Evolutionary conservation across 306 rosid genomes (phyloP), one percentile per base, ranked within the genome.

Genomic region (Dryas drummondii): DNA sequence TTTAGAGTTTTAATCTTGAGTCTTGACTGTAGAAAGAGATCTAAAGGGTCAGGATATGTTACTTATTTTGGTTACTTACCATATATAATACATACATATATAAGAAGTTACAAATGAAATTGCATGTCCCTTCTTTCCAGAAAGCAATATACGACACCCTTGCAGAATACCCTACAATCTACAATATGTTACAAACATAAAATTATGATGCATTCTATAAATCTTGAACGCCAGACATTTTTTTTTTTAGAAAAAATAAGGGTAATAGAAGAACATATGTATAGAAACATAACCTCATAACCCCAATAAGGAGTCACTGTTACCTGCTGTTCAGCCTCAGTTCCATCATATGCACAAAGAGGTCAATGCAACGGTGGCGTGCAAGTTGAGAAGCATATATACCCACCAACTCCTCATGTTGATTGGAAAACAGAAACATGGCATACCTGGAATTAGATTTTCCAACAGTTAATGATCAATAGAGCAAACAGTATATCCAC

Each of bases 321-420:
- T 80, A 94, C 99, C 99, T 92, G 93, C 93, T 92, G 71, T 90
- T 72, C 78, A 92, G 89, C 89, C 97, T 87, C 72, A 88, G 86
- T 84, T 94, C 99, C 98, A 94, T 94, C 97, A 94, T 94, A 81
- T 94, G 89, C 81, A 90, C 98, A 68, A 92, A 94, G 71, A 94
- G 96, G 79, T 94, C 97, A 61, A 94, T 82, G 82, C 99, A 94
- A 44, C 93, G 92, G 81, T 92, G 99, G 55, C 79, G 73, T 64
- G 97, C 97, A 85, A 94, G 97, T 85, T 94, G 99, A 83, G 97
- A 92, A 76, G 97, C 99, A 84, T 94, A 94, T 79, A 92, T 81
- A 47, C 97, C 98, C 70, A 94, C 97, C 86, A 94, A 85, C 83
- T 92, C 98, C 88, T 94, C 99, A 46, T 90, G 98, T 79, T 92